phyloP scores from a whole-genome alignment of 495 filamentous ascomycete genomes.

The Xylaria nigripes region DNA sequence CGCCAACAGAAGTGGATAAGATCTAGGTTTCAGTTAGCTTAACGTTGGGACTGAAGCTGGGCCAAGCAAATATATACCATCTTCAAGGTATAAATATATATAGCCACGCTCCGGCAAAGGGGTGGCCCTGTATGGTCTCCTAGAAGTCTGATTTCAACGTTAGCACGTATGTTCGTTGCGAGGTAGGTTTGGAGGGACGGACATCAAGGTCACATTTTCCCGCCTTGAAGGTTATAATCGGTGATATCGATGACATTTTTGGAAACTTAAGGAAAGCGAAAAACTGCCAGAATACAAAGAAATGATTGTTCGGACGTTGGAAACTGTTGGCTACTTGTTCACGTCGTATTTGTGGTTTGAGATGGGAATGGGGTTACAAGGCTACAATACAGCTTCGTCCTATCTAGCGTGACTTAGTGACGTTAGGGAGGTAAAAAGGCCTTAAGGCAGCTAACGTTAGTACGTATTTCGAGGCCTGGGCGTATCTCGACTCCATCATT shows the following conservation, averaged over 20 bases:
- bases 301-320: not conserved
- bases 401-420: not conserved
- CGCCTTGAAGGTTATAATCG: conserved; percentile 95
- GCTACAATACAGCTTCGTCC: conserved; percentile 28
- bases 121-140: conserved; percentile 56
- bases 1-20: conserved; percentile 98
- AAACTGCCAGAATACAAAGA: not conserved
- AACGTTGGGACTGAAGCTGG: not conserved
- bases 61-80: conserved; percentile 47
- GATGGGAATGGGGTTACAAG: conserved; percentile 14
- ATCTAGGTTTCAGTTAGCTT: conserved; percentile 41
- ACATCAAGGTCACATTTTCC: conserved; percentile 85
- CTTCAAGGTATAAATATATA: conserved; percentile 89
- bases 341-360: not conserved
- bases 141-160: conserved; percentile 40
- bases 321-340: not conserved
- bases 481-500: too few relatives aligned
- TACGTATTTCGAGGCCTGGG: too few relatives aligned
- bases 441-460: too few relatives aligned
- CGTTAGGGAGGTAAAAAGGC: not conserved
- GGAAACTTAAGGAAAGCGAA: not conserved
- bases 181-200: conserved; percentile 27
- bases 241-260: conserved; percentile 62
- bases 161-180: conserved; percentile 17
- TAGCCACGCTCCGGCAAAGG: conserved; percentile 68